Percentiles rank a stretch among this genome's conserved stretches.
Evolutionary conservation across 2,329 filamentous ascomycete genomes (phyloP).

Genomic region (Penicillium sp.): DNA sequence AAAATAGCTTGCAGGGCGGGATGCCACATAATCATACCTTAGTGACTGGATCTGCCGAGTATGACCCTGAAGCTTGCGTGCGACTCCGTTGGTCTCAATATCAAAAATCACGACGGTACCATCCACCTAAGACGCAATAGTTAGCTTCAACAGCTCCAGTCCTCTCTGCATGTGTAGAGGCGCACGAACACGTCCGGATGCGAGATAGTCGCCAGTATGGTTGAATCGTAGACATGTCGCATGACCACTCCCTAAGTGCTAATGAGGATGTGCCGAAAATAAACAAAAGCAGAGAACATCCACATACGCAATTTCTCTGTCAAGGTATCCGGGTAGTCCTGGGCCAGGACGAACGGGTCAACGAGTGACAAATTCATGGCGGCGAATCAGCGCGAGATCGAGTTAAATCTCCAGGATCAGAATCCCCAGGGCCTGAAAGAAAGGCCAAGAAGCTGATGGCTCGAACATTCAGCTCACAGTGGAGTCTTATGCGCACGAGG

Average conservation of each 20-base stretch:
- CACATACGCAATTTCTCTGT: slow-evolving; percentile 77
- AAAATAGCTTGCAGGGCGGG: neutral
- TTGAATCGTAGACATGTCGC: slow-evolving; percentile 80
- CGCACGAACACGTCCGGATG: slow-evolving; percentile 75
- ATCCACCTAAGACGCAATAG: slow-evolving; percentile 61
- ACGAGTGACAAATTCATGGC: slow-evolving; percentile 72
- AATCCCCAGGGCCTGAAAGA: slow-evolving; percentile 29
- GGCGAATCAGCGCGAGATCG: slow-evolving; percentile 8
- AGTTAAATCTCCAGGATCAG: slow-evolving; percentile 2
- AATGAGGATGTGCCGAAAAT: slow-evolving; percentile 18
- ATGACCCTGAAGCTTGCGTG: slow-evolving; percentile 90
- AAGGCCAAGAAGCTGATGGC: slow-evolving; percentile 31
- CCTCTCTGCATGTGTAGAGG: neutral
- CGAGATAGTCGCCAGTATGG: slow-evolving; percentile 89
- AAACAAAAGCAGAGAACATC: neutral
- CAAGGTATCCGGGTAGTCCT: slow-evolving; percentile 88
- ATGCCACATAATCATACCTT: slow-evolving; percentile 50
- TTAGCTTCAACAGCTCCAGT: slow-evolving; percentile 6
- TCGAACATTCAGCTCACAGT: slow-evolving; percentile 31
- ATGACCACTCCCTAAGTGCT: slow-evolving; percentile 59
- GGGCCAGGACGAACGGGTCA: slow-evolving; percentile 71
- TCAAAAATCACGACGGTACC: slow-evolving; percentile 96
- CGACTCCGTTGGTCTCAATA: slow-evolving; percentile 94
- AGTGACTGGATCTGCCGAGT: slow-evolving; percentile 91
- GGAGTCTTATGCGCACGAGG: neutral